Evolutionary conservation across 2,329 filamentous ascomycete species (phyloP).

Genomic region (Cordyceps tenuipes): DNA sequence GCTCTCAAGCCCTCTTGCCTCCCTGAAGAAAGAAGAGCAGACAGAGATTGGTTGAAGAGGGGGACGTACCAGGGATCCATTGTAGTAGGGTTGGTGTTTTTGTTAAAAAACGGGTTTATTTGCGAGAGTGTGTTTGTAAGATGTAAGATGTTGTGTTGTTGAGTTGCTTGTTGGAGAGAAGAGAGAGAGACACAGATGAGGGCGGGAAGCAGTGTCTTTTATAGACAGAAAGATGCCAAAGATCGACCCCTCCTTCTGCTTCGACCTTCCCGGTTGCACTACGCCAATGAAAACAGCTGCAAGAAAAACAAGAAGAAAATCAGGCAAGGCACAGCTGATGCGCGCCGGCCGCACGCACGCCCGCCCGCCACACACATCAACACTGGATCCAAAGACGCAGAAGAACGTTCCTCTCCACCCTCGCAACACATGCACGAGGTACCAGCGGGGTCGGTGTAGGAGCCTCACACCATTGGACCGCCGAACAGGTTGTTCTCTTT

Average conservation of each 20-base stretch:
- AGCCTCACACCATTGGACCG: conserved; percentile 3
- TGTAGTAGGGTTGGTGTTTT: background rate
- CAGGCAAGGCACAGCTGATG: conserved; percentile 6
- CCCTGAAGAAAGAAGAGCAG: background rate
- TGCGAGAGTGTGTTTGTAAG: background rate
- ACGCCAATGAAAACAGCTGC: conserved; percentile 2
- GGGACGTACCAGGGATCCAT: conserved; percentile 11
- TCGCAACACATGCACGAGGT: background rate
- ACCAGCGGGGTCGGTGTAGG: conserved; percentile 7
- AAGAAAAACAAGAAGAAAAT: background rate
- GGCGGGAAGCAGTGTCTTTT: conserved; percentile 3
- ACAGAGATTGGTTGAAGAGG: background rate
- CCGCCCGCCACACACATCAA: background rate
- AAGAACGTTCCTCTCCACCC: conserved; percentile 7
- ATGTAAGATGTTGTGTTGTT: background rate
- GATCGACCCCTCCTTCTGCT: background rate
- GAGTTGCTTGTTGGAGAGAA: background rate
- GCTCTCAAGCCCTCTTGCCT: background rate
- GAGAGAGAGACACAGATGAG: background rate
- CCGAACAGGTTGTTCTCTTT: background rate
- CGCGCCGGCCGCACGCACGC: background rate
- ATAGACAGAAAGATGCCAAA: background rate
- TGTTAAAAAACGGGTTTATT: background rate
- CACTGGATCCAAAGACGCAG: background rate
- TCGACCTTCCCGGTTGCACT: background rate